Base-by-base conservation (phyloP, 2,329 filamentous ascomycete genomes). In the Chaetomium olivaceum region DNA sequence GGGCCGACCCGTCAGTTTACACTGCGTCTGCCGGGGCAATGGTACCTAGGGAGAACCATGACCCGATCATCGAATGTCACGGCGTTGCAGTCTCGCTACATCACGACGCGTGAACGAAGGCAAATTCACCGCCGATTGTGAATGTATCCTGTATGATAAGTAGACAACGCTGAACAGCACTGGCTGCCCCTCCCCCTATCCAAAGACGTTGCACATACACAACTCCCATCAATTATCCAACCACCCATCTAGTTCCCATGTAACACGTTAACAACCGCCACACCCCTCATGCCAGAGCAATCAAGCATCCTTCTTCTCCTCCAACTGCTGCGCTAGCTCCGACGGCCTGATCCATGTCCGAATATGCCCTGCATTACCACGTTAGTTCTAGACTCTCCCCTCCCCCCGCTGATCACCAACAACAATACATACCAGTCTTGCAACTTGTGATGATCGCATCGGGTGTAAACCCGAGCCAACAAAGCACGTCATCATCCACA, bases 391-490 rank as follows among this genome's bases (percentile, higher is more conserved):
- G n/a, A n/a, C n/a, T n/a, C 6, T 14, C 9, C 9, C 33, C 4
- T 21, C 16, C 16, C 11, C 11, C 57, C 19, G 4, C 31, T 3
- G 39, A n/a, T 19, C 25, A n/a, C 4, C 8, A 27, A 39, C 8
- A 27, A 25, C 8, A 19, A 25, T 16, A 82, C 89, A 77, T 81
- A 96, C 94, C 94, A 79, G 89, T 91, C 75, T 92, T 91, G 79
- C 93, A 97, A 71, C 92, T 92, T 43, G 93, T 97, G 74, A 98
- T 89, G 71, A 99, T 97, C 69, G 90, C 90, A 73, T 96, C 89
- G 76, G 97, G 90, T 62, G 94, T 93, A 73, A 99, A 99, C n/a
- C 89, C 91, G 48, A 99, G 79, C 90, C 93, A 97, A 76, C 88
- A 91, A 55, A 96, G 82, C 61, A 93, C 93, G 77, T 98, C 92